phyloP scores from a whole-genome alignment of 441 rosid genomes.

The Populus hybrid region DNA sequence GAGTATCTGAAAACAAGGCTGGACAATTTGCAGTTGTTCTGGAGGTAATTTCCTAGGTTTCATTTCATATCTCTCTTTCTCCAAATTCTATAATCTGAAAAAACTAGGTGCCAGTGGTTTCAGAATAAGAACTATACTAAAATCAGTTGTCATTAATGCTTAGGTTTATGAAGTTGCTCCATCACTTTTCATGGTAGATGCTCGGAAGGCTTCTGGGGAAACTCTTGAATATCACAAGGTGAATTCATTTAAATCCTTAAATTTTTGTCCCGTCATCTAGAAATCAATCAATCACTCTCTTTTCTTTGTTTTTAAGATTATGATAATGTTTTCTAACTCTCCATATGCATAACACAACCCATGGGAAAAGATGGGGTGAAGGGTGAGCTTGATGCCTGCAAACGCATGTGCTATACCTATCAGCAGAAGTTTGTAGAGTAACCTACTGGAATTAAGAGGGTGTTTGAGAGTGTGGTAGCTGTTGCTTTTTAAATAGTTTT shows the following conservation, averaged over 20 bases:
- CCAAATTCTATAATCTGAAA: background rate
- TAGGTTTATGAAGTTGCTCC: conserved; percentile 94
- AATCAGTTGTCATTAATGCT: background rate
- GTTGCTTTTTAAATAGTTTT: no score
- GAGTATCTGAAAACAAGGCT: conserved; percentile 49
- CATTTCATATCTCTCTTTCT: background rate
- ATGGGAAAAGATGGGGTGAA: background rate
- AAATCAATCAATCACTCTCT: background rate
- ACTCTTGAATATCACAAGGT: conserved; percentile 95
- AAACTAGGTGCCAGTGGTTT: background rate
- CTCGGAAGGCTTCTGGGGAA: conserved; percentile 87
- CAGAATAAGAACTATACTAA: background rate
- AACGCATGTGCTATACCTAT: background rate
- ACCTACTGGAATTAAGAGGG: background rate
- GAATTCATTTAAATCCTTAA: background rate
- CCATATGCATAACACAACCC: background rate
- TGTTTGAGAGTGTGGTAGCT: no score
- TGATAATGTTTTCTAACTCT: background rate
- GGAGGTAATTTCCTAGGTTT: conserved; percentile 47
- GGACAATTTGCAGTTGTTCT: conserved; percentile 76
- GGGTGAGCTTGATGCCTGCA: background rate
- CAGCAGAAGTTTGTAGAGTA: background rate
- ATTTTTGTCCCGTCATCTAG: background rate
- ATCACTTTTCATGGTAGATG: conserved; percentile 88
- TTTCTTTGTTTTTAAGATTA: background rate